phyloP scores from a whole-genome alignment of 2,329 filamentous ascomycete genomes.

The Scortechinia acanthostroma region DNA sequence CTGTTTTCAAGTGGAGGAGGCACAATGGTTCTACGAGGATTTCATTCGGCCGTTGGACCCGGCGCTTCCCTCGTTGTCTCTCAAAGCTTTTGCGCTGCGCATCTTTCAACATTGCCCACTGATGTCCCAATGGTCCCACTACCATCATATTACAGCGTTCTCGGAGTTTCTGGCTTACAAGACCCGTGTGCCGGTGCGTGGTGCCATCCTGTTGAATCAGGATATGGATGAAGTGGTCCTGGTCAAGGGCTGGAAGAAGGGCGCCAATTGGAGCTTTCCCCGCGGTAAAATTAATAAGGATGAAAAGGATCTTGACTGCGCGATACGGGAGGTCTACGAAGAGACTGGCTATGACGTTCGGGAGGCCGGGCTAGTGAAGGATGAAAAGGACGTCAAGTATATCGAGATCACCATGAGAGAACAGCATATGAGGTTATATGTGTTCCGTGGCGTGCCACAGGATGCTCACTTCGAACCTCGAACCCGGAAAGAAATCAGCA shows the following conservation, averaged over 20 bases:
- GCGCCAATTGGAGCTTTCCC: slow-evolving; percentile 92
- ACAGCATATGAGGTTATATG: slow-evolving; percentile 86
- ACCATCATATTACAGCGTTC: slow-evolving; percentile 76
- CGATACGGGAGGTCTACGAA: slow-evolving; percentile 88
- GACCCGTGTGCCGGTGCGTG: slow-evolving; percentile 83
- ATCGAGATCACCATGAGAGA: slow-evolving; percentile 87
- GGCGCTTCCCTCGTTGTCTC: slow-evolving; percentile 73
- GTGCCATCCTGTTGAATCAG: slow-evolving; percentile 85
- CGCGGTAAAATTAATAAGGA: slow-evolving; percentile 97
- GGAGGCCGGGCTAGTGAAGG: slow-evolving; percentile 68
- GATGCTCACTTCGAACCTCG: slow-evolving; percentile 82
- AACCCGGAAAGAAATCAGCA: slow-evolving; percentile 95
- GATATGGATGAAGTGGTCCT: slow-evolving; percentile 90
- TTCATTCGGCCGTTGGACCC: slow-evolving; percentile 90
- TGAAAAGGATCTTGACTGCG: slow-evolving; percentile 87
- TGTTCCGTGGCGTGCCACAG: slow-evolving; percentile 82
- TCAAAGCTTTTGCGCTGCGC: slow-evolving; percentile 78
- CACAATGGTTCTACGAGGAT: slow-evolving; percentile 99
- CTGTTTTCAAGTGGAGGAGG: slow-evolving; percentile 97
- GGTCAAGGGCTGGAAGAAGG: slow-evolving; percentile 97
- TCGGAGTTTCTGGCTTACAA: slow-evolving; percentile 92
- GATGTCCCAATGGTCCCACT: slow-evolving; percentile 71
- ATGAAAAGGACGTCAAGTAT: slow-evolving; percentile 67
- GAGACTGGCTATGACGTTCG: slow-evolving; percentile 86
- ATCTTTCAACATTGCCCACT: slow-evolving; percentile 94